These are phyloP conservation scores for Cylindrodendrum hubeiense DNA, from an alignment of 2,329 filamentous ascomycete genomes.

Conservation along the genomic window DNA sequence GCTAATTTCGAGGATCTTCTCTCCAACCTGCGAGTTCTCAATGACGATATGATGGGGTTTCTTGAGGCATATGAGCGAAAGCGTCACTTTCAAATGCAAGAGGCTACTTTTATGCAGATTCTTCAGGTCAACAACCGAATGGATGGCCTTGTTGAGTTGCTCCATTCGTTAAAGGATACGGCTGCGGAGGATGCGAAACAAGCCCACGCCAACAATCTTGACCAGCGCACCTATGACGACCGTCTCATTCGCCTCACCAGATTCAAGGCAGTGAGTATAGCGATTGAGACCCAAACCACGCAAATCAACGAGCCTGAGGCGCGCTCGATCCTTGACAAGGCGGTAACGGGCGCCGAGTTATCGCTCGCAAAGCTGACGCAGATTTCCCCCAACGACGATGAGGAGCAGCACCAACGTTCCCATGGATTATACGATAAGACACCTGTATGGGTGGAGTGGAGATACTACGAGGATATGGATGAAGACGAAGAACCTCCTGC, in stretches of 20 bases:
- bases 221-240: conserved; percentile 1
- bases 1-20: not conserved
- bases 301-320: not conserved
- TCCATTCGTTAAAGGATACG: not conserved
- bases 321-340: not conserved
- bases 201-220: not conserved
- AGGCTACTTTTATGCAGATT: conserved; percentile 13
- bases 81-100: conserved; percentile 7
- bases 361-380: not conserved
- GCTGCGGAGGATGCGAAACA: not conserved
- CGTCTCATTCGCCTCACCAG: conserved; percentile 7
- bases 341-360: not conserved
- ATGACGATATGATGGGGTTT: conserved; percentile 4
- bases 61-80: conserved; percentile 5
- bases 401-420: not conserved
- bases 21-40: not conserved
- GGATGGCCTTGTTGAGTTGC: not conserved
- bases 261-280: conserved; percentile 7
- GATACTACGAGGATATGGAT: conserved; percentile 1
- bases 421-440: not conserved
- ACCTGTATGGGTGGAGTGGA: conserved; percentile 11
- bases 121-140: conserved; percentile 6
- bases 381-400: not conserved
- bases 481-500: conserved; percentile 4
- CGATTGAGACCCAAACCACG: not conserved